Percentiles rank a stretch among this genome's conserved stretches.
phyloP scores from a whole-genome alignment of 768 basidiomycete species.

The Tulasnella calospora region DNA sequence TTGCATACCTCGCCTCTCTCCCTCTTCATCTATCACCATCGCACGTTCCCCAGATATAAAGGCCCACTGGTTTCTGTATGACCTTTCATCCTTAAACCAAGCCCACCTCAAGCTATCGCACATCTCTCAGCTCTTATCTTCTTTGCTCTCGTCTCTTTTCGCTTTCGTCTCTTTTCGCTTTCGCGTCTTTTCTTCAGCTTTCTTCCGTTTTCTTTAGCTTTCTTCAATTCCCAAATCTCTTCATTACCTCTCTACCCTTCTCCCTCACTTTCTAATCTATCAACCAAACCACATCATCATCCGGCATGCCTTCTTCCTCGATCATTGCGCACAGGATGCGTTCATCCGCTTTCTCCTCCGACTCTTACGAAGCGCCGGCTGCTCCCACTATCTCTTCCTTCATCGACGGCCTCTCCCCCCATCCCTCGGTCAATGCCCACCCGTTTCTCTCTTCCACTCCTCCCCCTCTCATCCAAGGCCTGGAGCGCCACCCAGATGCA shows the following conservation, averaged over 20 bases:
- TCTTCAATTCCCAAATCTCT: neutral
- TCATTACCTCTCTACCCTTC: neutral
- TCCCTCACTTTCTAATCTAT: neutral
- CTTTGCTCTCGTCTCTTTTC: neutral
- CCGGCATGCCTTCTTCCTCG: constrained; percentile 19
- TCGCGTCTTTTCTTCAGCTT: neutral
- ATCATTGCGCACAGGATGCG: constrained; percentile 19
- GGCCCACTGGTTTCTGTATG: neutral
- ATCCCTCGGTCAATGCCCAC: constrained; percentile 13
- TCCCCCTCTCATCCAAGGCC: constrained; percentile 12
- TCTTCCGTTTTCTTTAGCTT: neutral
- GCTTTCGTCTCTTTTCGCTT: neutral
- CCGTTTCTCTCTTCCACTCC: constrained; percentile 14
- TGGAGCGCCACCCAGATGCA: constrained; percentile 22
- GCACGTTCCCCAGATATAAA: neutral
- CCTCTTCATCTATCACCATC: constrained; percentile 10
- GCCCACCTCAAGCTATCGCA: constrained; percentile 7
- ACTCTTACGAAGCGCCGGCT: neutral
- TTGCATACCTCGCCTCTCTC: constrained; percentile 8
- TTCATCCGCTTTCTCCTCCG: neutral
- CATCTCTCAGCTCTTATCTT: neutral
- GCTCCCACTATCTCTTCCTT: constrained; percentile 14
- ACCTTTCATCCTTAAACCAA: neutral
- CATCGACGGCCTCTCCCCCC: constrained; percentile 21
- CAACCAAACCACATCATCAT: neutral